Evolutionary conservation across 2,329 filamentous ascomycete genomes (phyloP).

Genomic region (Colletotrichum caudatum): DNA sequence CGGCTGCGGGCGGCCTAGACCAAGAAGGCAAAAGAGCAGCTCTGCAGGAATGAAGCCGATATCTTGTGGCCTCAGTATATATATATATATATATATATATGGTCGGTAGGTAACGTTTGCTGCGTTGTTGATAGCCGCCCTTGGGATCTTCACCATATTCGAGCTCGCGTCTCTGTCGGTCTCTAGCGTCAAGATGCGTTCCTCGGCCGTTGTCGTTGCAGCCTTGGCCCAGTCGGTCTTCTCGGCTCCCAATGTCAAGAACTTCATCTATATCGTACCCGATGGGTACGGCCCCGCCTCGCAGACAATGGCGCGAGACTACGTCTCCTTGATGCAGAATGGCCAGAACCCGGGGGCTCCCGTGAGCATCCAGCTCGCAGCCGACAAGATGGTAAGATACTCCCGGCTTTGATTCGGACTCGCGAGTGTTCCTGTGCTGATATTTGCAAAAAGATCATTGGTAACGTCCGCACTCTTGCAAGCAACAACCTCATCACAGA

Average conservation of each 20-base stretch:
- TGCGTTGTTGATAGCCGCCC: background rate
- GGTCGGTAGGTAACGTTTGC: background rate
- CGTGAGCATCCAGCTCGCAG: slow-evolving; percentile 43
- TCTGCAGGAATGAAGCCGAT: slow-evolving; percentile 12
- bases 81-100: slow-evolving; percentile 18
- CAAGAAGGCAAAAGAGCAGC: background rate
- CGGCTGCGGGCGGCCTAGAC: slow-evolving; percentile 4
- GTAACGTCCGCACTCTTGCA: slow-evolving; percentile 47
- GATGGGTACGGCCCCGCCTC: slow-evolving; percentile 49
- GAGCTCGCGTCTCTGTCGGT: slow-evolving; percentile 8
- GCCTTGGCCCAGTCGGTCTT: slow-evolving; percentile 28
- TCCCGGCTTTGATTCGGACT: background rate
- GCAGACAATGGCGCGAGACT: slow-evolving; percentile 48
- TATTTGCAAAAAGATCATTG: slow-evolving; percentile 44
- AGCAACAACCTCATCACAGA: slow-evolving; percentile 55
- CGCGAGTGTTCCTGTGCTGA: background rate
- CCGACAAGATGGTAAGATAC: slow-evolving; percentile 43
- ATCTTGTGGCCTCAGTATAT: background rate
- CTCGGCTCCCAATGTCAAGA: slow-evolving; percentile 44
- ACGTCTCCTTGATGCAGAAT: slow-evolving; percentile 44
- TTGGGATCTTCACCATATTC: slow-evolving; percentile 1
- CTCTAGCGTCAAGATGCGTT: slow-evolving; percentile 35
- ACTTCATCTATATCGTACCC: slow-evolving; percentile 51
- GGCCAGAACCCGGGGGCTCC: slow-evolving; percentile 42
- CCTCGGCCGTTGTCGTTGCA: slow-evolving; percentile 18